These are phyloP conservation scores for Cyclocybe cylindracea DNA, from an alignment of 768 basidiomycete species.

Conservation along the genomic window DNA sequence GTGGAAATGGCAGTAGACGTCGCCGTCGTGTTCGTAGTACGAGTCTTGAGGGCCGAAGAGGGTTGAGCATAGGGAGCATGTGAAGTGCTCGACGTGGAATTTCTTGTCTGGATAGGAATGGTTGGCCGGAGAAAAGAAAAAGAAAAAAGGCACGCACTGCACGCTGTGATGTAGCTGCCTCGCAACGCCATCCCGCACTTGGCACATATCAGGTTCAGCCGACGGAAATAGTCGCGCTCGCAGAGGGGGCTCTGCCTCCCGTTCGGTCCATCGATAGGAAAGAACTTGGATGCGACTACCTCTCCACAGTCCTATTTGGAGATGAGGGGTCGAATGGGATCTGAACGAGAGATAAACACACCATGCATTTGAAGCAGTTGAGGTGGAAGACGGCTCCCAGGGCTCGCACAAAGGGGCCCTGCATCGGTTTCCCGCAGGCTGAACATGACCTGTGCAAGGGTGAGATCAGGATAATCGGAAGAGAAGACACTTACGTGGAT, in stretches of 20 bases:
- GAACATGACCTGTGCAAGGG: constrained; percentile 60
- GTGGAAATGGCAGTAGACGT: constrained; percentile 98
- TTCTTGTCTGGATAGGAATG: constrained; percentile 75
- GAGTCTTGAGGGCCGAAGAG: constrained; percentile 98
- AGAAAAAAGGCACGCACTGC: constrained; percentile 60
- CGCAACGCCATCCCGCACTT: constrained; percentile 94
- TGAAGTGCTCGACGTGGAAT: constrained; percentile 99
- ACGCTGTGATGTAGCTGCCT: constrained; percentile 98
- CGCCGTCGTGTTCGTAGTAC: constrained; percentile 98
- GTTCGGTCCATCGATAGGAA: constrained; percentile 93
- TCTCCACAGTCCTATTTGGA: constrained; percentile 84
- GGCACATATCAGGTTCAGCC: constrained; percentile 93
- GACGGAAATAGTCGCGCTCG: constrained; percentile 96
- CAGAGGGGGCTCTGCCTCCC: constrained; percentile 93
- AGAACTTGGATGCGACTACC: constrained; percentile 98
- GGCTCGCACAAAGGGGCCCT: constrained; percentile 96
- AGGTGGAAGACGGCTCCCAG: constrained; percentile 92
- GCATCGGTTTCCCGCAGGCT: constrained; percentile 79
- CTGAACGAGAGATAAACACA: constrained; percentile 38
- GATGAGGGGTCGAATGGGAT: constrained; percentile 1
- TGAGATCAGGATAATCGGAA: constrained; percentile 27
- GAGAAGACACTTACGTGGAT: constrained; percentile 53
- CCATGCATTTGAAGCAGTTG: constrained; percentile 98
- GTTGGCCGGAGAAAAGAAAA: constrained; percentile 2
- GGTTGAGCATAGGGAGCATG: constrained; percentile 94